Conservation (phyloP, 805 yeast genomes). For the Wickerhamomyces subpelliculosus region DNA sequence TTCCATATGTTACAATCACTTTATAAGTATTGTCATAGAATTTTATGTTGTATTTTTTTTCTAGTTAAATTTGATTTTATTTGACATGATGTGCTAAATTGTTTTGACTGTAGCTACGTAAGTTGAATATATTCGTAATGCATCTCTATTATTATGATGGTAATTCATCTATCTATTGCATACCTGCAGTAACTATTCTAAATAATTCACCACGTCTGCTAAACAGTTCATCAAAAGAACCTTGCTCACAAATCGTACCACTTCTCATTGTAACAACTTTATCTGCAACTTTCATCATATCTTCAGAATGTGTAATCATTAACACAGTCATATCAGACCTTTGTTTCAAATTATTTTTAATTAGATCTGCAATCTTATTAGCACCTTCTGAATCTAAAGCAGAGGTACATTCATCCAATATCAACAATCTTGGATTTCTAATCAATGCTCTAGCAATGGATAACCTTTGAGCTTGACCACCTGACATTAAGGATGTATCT, state of each 20-base stretch:
- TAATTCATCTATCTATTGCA: slow-evolving; percentile 1
- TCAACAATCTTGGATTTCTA: slow-evolving; percentile 50
- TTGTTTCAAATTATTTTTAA: slow-evolving; percentile 28
- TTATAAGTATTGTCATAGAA: slow-evolving; percentile 28
- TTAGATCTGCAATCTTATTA: slow-evolving; percentile 38
- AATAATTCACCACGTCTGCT: slow-evolving; percentile 22
- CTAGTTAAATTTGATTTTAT: too few species aligned
- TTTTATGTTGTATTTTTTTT: too few species aligned
- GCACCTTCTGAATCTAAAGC: slow-evolving; percentile 70
- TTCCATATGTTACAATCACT: slow-evolving; percentile 75
- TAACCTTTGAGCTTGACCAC: slow-evolving; percentile 86
- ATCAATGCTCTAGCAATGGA: slow-evolving; percentile 79
- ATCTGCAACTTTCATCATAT: slow-evolving; percentile 55
- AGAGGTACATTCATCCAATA: slow-evolving; percentile 86
- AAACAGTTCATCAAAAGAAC: slow-evolving; percentile 27
- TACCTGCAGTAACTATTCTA: slow-evolving; percentile 23
- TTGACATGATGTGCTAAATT: too few species aligned
- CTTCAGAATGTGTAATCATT: slow-evolving; percentile 68
- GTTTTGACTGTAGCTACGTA: too few species aligned
- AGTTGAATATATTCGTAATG: too few species aligned
- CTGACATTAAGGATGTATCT: slow-evolving; percentile 55
- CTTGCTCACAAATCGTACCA: slow-evolving; percentile 44
- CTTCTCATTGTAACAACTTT: slow-evolving; percentile 39
- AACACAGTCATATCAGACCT: slow-evolving; percentile 42
- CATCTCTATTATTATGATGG: too few species aligned